Evolutionary conservation across 2,329 filamentous ascomycete species (phyloP).

Genomic region (Penicillium oxalicum): DNA sequence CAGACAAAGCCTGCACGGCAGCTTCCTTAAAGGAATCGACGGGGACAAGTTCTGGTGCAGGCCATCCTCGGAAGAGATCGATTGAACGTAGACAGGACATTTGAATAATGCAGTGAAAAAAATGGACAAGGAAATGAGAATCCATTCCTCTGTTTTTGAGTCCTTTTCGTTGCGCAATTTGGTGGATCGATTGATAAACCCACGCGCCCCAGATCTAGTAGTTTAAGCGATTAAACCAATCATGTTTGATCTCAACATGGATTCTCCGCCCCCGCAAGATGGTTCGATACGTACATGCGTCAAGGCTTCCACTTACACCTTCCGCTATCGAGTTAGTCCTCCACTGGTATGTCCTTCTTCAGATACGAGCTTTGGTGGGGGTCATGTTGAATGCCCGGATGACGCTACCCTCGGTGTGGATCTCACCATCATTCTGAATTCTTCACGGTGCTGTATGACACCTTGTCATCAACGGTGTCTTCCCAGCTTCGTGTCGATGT

Average conservation of each 20-base stretch:
- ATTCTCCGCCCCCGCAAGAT: too few species aligned
- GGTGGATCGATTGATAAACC: not conserved
- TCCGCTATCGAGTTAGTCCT: too few species aligned
- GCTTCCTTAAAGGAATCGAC: conserved; percentile 55
- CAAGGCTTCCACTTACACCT: too few species aligned
- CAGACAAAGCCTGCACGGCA: conserved; percentile 53
- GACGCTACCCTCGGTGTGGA: too few species aligned
- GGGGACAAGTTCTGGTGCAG: conserved; percentile 57
- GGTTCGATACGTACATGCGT: too few species aligned
- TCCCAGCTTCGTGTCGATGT: too few species aligned
- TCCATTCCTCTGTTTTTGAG: not conserved
- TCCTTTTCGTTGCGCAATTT: not conserved
- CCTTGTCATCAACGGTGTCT: too few species aligned
- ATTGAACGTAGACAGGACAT: conserved; percentile 21
- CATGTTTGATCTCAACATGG: not conserved
- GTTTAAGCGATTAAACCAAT: conserved; percentile 3
- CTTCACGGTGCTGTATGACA: too few species aligned
- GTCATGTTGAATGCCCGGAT: too few species aligned
- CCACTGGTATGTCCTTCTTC: too few species aligned
- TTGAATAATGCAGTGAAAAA: not conserved
- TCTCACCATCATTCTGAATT: too few species aligned
- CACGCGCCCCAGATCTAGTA: not conserved
- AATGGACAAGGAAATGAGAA: not conserved
- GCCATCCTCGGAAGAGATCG: conserved; percentile 40
- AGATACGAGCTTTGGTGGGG: too few species aligned